Base-by-base conservation (phyloP, 352 stramenopile species). In the Albugo candida region DNA sequence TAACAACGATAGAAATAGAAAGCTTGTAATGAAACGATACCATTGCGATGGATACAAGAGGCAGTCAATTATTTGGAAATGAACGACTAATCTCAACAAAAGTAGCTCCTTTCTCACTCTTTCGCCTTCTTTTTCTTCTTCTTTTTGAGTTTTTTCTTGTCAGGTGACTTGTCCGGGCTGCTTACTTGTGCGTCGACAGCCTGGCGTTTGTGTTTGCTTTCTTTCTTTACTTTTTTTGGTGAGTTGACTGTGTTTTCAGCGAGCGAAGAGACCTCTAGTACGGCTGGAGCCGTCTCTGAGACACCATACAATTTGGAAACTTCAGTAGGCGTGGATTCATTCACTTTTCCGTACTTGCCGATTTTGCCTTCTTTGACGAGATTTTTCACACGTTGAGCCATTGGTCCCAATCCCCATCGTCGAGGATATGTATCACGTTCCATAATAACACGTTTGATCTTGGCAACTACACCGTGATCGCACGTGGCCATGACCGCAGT, bases 401-500 rank as follows among this genome's bases (percentile, higher is more conserved):
- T 97, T 2, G 95, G 96, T 16, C 96, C 96, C 52, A 99, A 69
- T 50, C 96, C 95, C 96, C 96, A 99, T 49, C 94, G 77, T 59
- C 95, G 79, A 24, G 96, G 96, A 63, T 99, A 99, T 43, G 91
- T 98, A 77, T 99, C 96, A 35, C 96, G 72, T 80, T 99, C 96
- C 96, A 99, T 99, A 64, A 99, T 99, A 21, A 99, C 95, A 43
- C 96, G 86, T 74, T 99, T 99, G 63, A 99, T 98, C 81, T 99
- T 99, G 36, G 95, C 95, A 11, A 99, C 96, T 10, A 98, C 88
- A 17, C 96, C 96, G 67, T 99, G 96, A 84, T 99, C 96, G 50
- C 93, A 97, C 27, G 95, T 99, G 10, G 95, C 95, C 95, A 99
- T 99, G 39, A 99, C 94, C 10, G 94, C 81, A 0, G 96, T 99